Base-by-base conservation (phyloP, 176 grass and related monocot species). In the Juncus effusus region DNA sequence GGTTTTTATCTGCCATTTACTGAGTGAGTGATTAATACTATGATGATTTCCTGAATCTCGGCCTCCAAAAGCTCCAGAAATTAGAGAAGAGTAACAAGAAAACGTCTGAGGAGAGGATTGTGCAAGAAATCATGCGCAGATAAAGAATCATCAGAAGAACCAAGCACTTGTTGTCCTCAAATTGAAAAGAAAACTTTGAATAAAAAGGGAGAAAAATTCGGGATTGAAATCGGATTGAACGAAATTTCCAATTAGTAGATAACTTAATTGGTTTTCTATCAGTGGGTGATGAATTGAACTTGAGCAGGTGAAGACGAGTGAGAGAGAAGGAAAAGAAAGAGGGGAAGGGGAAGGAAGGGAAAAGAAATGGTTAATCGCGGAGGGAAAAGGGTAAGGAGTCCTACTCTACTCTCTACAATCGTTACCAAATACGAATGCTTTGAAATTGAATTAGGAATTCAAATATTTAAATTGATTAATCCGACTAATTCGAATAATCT, bases 81-180 rank as follows among this genome's bases (percentile, higher is more conserved):
- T 71, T 55, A 6, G 38, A 55, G 53, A 59, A 71, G 36, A 52
- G 67, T 71, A 71, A 71, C 38, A 71, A 71, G 39, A 71, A 71
- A 1, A 71, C 67, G 67, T 71, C 67, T 16, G 67, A 71, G 67
- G 67, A 71, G 50, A 71, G 54, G 41, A 71, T 71, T 71, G 50
- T 71, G 67, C 53, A 71, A n/a, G 67, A 52, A 71, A 71, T 71
- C 67, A 59, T 71, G 14, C 53, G 67, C 52, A 71, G 67, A 58
- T 71, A 71, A 36, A 71, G 67, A 71, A 71, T 59, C 67, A 71
- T 71, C 67, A 71, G 67, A 57, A 44, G 67, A 57, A 57, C 67
- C 50, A 71, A 44, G 41, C 53, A 40, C 44, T 47, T 47, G 19
- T 1, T 28, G 19, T 28, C 44, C 9, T 47, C 44, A 47, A 47